A percentile compares a stretch with the other conserved stretches of the same genome.
These are phyloP conservation scores for Phallus indusiatus DNA, from an alignment of 768 basidiomycete species.

Conservation along the genomic window DNA sequence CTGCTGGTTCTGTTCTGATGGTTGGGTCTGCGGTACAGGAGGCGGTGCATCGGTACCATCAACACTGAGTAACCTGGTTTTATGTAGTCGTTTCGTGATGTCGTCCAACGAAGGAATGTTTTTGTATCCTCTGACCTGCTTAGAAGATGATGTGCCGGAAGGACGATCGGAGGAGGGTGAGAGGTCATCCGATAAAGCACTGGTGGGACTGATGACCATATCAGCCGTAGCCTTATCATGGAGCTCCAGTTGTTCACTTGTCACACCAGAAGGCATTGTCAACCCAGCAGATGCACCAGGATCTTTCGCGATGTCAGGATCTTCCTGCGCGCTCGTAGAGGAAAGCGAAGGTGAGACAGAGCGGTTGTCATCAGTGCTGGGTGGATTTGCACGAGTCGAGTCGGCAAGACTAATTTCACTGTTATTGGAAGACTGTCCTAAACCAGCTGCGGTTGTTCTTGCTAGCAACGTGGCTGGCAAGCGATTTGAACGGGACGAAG, in stretches of 20 bases:
- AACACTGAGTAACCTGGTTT: conserved; percentile 50
- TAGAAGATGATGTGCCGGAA: conserved; percentile 24
- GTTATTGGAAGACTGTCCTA: conserved; percentile 36
- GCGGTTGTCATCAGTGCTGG: conserved; percentile 39
- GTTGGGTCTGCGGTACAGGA: conserved; percentile 40
- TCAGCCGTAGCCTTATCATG: conserved; percentile 41
- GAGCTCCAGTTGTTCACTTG: conserved; percentile 55
- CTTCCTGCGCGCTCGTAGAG: conserved; percentile 34
- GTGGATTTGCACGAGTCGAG: conserved; percentile 56
- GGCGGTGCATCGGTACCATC: conserved; percentile 52
- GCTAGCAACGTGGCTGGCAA: conserved; percentile 58
- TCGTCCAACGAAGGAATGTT: conserved; percentile 81
- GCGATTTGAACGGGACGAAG: conserved; percentile 41
- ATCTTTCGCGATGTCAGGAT: conserved; percentile 32
- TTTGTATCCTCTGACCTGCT: conserved; percentile 62
- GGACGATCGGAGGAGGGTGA: conserved; percentile 11
- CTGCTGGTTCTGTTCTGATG: conserved; percentile 73
- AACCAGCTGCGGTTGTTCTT: conserved; percentile 42
- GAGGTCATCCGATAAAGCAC: conserved; percentile 17
- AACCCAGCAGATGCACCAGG: conserved; percentile 20
- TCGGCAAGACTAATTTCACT: conserved; percentile 40
- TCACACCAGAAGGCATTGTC: conserved; percentile 40
- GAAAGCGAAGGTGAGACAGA: conserved; percentile 53
- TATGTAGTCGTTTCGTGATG: conserved; percentile 71
- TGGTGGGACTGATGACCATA: conserved; percentile 6